A percentile compares a stretch with the other conserved stretches of the same genome.
Conservation (phyloP, 805 yeast species). For the Candida verbasci region DNA sequence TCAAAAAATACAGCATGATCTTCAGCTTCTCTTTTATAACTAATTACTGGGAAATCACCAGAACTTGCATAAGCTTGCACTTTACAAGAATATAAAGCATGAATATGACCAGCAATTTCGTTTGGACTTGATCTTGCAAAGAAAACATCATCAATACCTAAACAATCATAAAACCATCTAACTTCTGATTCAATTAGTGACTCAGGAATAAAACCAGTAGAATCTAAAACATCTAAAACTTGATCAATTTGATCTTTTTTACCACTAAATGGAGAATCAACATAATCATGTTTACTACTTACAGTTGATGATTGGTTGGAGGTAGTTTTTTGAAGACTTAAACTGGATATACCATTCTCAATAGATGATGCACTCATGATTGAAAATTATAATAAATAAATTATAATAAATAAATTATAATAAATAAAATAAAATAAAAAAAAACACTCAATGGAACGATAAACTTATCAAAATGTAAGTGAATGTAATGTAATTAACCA, state of each 20-base stretch:
- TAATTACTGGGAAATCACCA: constrained; percentile 51
- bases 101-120: constrained; percentile 78
- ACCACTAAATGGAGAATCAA: constrained; percentile 70
- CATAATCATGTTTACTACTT: constrained; percentile 55
- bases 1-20: constrained; percentile 93
- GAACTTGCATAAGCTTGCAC: constrained; percentile 62
- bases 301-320: constrained; percentile 29
- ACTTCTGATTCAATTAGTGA: constrained; percentile 80
- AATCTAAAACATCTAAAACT: constrained; percentile 78
- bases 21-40: constrained; percentile 71
- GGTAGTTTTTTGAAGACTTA: constrained; percentile 19
- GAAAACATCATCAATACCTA: constrained; percentile 90
- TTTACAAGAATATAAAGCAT: constrained; percentile 88
- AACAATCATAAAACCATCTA: constrained; percentile 78
- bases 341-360: constrained; percentile 12
- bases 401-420: not conserved
- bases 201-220: constrained; percentile 87
- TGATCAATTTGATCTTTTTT: constrained; percentile 75
- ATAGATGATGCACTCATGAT: constrained; percentile 12
- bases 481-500: not conserved
- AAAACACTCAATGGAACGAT: not conserved
- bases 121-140: constrained; percentile 81
- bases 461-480: not conserved
- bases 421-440: not conserved
- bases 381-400: not conserved